A percentile compares a stretch with the other conserved stretches of the same genome.
phyloP scores from a whole-genome alignment of 1,284 basidiomycete genomes.

The Boletus sp. region DNA sequence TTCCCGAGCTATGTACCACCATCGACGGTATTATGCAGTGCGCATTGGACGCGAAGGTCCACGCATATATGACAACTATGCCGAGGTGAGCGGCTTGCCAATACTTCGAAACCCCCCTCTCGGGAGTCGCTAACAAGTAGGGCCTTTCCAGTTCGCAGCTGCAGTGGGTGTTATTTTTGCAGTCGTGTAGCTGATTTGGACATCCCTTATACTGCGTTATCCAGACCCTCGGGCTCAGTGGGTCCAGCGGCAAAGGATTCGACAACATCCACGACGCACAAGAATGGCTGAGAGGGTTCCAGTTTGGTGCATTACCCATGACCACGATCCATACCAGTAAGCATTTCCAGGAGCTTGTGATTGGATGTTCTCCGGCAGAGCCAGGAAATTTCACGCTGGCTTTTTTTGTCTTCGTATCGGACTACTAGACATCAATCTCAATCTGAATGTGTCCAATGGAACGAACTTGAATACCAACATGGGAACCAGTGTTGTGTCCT shows the following conservation, averaged over 20 bases:
- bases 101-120: neutral
- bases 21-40: conserved; percentile 36
- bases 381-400: neutral
- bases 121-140: neutral
- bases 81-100: conserved; percentile 22
- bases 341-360: neutral
- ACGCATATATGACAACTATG: conserved; percentile 31
- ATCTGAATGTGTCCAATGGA: conserved; percentile 15
- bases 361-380: neutral
- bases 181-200: neutral
- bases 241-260: conserved; percentile 35
- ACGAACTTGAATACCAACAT: neutral
- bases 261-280: conserved; percentile 31
- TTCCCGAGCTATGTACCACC: conserved; percentile 13
- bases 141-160: conserved; percentile 19
- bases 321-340: conserved; percentile 21
- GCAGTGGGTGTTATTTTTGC: conserved; percentile 22
- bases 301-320: conserved; percentile 10
- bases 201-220: neutral
- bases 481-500: neutral
- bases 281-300: conserved; percentile 25
- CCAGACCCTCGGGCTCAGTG: conserved; percentile 33
- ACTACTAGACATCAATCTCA: conserved; percentile 25
- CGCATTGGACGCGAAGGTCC: conserved; percentile 34
- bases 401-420: neutral